Base-by-base conservation (phyloP, 2,329 filamentous ascomycete species). In the Amesomyces nigricolor region DNA sequence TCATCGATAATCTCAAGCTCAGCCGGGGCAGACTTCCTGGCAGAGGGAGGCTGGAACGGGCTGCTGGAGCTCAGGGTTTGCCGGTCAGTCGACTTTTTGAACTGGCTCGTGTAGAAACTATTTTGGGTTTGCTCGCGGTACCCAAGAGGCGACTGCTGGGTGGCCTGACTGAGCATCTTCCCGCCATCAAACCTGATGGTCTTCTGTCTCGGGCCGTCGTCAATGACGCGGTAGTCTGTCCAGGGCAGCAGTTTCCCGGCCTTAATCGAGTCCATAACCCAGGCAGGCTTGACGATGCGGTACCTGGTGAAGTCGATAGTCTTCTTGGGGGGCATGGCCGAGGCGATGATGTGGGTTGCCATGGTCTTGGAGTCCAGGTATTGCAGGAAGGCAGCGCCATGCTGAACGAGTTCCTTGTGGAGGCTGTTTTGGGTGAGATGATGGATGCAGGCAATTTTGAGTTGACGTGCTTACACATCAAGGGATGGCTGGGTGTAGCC, bases 401-500 rank as follows among this genome's bases (percentile, higher is more conserved):
- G 85, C 63, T 87, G 83, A 16, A 99, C 92, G 54, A 99, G 87
- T 58, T 96, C 79, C 51, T 78, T 84, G 73, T 96, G 92, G 16
- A 99, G 80, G 44, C 77, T 78, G 51, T 32, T 32, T 58, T 58
- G 54, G n/a, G 37, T 42, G 19, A 42, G n/a, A 10, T 44, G 9
- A 30, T 17, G 5, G 2, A 30, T 37, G 19, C 11, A 9, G n/a
- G 7, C 19, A 19, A 17, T 2, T 10, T 26, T 14, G 7, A 17
- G 16, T 16, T 16, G 17, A 13, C 5, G 22, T 26, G 68, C 76
- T 64, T 65, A 77, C 76, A 96, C 83, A 63, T 91, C 91, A 51
- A 96, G 76, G 1, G 91, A 90, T 0, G 94, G 94, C 65, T 97
- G 92, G 0, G 94, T 99, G 68, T 97, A 99, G 47, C 94, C 94